phyloP scores from a whole-genome alignment of 345 rosid genomes.

The Trapa bicornis region DNA sequence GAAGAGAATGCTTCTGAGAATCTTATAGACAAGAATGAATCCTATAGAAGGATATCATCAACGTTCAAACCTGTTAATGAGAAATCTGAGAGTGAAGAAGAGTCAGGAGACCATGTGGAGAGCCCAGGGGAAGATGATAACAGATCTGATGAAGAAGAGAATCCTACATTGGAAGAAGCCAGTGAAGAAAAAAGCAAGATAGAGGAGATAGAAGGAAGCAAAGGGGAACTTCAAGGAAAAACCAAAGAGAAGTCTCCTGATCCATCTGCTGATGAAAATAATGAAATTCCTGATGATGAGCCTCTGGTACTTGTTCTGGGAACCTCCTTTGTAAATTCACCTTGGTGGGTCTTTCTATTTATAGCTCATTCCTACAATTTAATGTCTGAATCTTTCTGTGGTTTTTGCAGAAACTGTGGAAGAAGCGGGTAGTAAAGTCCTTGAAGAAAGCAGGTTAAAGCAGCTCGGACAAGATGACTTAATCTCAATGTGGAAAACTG shows the following conservation, averaged over 20 bases:
- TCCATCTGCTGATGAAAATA: constrained; percentile 20
- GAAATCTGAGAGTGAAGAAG: constrained; percentile 28
- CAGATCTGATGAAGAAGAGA: constrained; percentile 20
- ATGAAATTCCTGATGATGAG: constrained; percentile 72
- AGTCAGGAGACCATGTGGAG: constrained; percentile 16
- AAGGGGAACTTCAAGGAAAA: constrained; percentile 15
- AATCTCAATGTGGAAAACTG: constrained; percentile 1
- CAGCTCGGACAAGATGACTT: background rate
- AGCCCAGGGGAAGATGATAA: constrained; percentile 1
- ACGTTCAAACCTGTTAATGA: constrained; percentile 19
- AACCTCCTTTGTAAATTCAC: constrained; percentile 5
- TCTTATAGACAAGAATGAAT: constrained; percentile 14
- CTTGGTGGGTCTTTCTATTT: background rate
- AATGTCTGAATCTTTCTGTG: background rate
- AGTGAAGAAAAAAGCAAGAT: background rate
- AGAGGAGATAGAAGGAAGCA: constrained; percentile 22
- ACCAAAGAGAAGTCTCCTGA: constrained; percentile 9
- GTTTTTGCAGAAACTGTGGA: constrained; percentile 38
- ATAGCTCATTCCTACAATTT: background rate
- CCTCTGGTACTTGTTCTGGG: constrained; percentile 54
- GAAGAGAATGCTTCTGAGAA: background rate
- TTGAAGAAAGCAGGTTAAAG: constrained; percentile 9
- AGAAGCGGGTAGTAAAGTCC: constrained; percentile 12
- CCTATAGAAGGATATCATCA: constrained; percentile 27
- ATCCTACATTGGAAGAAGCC: constrained; percentile 5